Conservation (phyloP, 2,329 filamentous ascomycete genomes). For the Sporothrix pseudoabietina region DNA sequence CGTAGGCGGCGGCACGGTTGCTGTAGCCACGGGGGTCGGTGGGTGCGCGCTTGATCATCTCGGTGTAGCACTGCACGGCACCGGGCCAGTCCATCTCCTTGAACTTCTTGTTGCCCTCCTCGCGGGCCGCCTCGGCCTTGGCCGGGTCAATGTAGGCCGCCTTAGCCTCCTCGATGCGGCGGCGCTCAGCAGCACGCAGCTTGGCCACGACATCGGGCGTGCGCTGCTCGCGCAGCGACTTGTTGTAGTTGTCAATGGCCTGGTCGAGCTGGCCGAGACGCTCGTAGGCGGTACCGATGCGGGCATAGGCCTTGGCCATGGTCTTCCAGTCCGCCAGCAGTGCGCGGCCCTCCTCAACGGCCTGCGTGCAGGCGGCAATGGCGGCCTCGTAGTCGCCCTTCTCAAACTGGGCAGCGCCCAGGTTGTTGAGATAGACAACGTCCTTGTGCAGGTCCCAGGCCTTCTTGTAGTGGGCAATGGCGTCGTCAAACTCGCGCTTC, state of each 20-base stretch:
- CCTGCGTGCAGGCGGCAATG: slow-evolving; percentile 84
- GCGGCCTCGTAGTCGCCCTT: slow-evolving; percentile 90
- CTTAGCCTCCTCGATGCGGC: slow-evolving; percentile 74
- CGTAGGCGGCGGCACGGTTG: slow-evolving; percentile 94
- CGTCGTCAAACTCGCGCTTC: slow-evolving; percentile 94
- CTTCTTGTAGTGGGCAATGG: slow-evolving; percentile 90
- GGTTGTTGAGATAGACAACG: slow-evolving; percentile 96
- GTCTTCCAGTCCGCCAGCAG: slow-evolving; percentile 96
- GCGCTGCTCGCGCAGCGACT: slow-evolving; percentile 92
- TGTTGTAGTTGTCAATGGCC: slow-evolving; percentile 88
- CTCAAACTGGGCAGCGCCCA: slow-evolving; percentile 91
- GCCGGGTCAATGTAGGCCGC: slow-evolving; percentile 83
- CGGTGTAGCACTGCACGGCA: slow-evolving; percentile 88
- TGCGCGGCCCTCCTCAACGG: slow-evolving; percentile 84
- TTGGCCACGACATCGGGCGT: slow-evolving; percentile 92
- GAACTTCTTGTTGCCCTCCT: slow-evolving; percentile 95
- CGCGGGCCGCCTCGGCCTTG: slow-evolving; percentile 93
- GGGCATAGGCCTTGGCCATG: slow-evolving; percentile 96
- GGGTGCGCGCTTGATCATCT: slow-evolving; percentile 96
- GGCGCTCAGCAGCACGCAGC: slow-evolving; percentile 86
- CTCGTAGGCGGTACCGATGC: slow-evolving; percentile 92
- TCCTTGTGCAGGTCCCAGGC: slow-evolving; percentile 96
- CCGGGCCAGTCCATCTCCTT: slow-evolving; percentile 95
- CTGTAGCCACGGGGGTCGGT: slow-evolving; percentile 93
- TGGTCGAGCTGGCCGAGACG: slow-evolving; percentile 77